Base-by-base conservation (phyloP, 225 moss, liverwort and hornwort species). In the Sphagnum tenellum region DNA sequence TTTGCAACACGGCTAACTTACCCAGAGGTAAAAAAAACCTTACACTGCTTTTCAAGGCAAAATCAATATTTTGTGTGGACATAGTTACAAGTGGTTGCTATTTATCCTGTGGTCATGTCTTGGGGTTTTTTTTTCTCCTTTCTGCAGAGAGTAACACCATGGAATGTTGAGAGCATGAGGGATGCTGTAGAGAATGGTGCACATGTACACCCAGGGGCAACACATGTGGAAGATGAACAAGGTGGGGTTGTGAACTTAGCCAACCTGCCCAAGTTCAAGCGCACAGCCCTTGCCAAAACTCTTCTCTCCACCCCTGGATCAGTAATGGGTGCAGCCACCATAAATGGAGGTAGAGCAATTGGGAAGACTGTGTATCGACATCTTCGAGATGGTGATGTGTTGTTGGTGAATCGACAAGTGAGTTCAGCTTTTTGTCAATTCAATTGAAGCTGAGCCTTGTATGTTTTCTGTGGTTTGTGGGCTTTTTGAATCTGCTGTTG, bases 141-240 rank as follows among this genome's bases (percentile, higher is more conserved):
- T 56, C 46, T 70, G 44, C 81, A 98, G 96, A 87, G 89, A 70
- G 93, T 98, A 64, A 98, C 96, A 55, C 90, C 92, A 48, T 93
- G 89, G 90, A 98, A 98, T 69, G 86, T 89, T 59, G 87, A 98
- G 46, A 85, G 80, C 72, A 90, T 98, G 77, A 85, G 96, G 71
- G 90, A 85, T 64, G 96, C 96, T 71, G 93, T 98, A 47, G 96
- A 89, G 80, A 98, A 98, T 82, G 96, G 96, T 44, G 80, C 89
- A 14, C 72, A 74, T 46, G 68, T 76, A 57, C 90, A 98, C 59
- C 92, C 92, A 50, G 93, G 96, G 73, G 93, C 96, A 64, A 98
- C 92, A 53, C 92, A 90, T 68, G 85, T 98, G 53, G 96, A 98
- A 78, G 93, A 98, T 75, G 96, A 98, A 69, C 79, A 90, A 64